These are phyloP conservation scores for Phellinidium pouzarii DNA, from an alignment of 1,284 basidiomycete species.

Conservation along the genomic window DNA sequence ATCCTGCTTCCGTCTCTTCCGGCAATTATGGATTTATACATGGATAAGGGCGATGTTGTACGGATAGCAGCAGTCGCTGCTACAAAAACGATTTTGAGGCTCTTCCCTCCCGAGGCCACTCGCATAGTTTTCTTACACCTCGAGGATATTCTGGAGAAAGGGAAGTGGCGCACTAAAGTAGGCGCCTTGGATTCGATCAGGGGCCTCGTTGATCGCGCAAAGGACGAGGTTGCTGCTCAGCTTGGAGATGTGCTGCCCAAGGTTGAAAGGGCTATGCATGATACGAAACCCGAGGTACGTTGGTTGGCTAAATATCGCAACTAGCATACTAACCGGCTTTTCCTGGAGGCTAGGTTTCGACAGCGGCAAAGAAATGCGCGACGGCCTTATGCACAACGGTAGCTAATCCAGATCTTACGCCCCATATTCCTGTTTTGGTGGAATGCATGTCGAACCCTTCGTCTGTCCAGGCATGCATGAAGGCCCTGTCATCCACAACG, in stretches of 20 bases:
- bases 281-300: conserved; percentile 88
- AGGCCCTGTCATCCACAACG: conserved; percentile 89
- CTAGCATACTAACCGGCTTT: conserved; percentile 15
- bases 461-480: conserved; percentile 89
- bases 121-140: conserved; percentile 68
- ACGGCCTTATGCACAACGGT: conserved; percentile 88
- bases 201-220: conserved; percentile 62
- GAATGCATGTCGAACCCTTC: conserved; percentile 93
- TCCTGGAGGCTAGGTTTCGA: conserved; percentile 61
- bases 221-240: conserved; percentile 81
- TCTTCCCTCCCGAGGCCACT: conserved; percentile 81
- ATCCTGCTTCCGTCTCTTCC: conserved; percentile 77
- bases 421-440: conserved; percentile 88
- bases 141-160: conserved; percentile 70
- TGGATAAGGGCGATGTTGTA: conserved; percentile 95
- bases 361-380: conserved; percentile 88
- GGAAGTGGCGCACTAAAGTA: conserved; percentile 95
- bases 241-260: conserved; percentile 81
- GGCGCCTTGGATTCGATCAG: conserved; percentile 88
- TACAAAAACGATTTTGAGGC: conserved; percentile 80
- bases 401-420: conserved; percentile 89
- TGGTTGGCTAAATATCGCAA: not conserved
- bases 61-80: conserved; percentile 76
- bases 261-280: conserved; percentile 91
- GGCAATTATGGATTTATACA: conserved; percentile 77